These are phyloP conservation scores for Brassica hybrid DNA, from an alignment of 441 rosid species.

Conservation along the genomic window DNA sequence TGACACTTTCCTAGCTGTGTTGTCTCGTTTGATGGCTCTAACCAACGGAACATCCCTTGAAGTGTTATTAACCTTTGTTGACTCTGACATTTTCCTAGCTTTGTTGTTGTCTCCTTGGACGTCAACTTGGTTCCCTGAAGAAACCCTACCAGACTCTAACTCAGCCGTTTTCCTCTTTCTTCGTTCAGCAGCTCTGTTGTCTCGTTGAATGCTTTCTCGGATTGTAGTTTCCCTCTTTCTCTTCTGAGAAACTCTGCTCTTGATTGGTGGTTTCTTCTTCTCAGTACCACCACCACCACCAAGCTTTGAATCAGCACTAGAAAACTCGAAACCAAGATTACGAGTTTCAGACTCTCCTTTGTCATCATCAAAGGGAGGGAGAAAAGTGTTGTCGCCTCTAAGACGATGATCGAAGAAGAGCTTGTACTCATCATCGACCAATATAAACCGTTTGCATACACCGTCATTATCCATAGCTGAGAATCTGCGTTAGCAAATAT, in stretches of 20 bases:
- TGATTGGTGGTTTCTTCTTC: constrained; percentile 11
- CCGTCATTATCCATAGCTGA: constrained; percentile 24
- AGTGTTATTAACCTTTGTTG: constrained; percentile 23
- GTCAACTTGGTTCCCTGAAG: constrained; percentile 6
- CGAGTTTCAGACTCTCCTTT: constrained; percentile 20
- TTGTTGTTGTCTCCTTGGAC: constrained; percentile 8
- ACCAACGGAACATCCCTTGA: constrained; percentile 4
- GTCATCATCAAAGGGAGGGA: constrained; percentile 15
- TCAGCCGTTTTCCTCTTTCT: constrained; percentile 25
- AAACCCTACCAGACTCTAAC: not conserved
- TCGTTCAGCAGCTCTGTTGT: constrained; percentile 30
- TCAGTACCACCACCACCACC: not conserved
- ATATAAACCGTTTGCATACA: constrained; percentile 4
- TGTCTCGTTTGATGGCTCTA: not conserved
- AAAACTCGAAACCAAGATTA: constrained; percentile 14
- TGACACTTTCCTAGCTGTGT: not conserved
- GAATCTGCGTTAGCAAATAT: not conserved
- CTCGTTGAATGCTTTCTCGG: constrained; percentile 15
- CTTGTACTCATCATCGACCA: constrained; percentile 24
- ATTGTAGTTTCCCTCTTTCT: not conserved
- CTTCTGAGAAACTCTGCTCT: constrained; percentile 26
- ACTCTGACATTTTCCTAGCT: not conserved
- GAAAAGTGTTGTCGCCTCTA: not conserved
- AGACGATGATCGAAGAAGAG: constrained; percentile 23
- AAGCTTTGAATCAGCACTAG: constrained; percentile 5